Evolutionary conservation across 805 yeast species (phyloP), one percentile per base, ranked within the genome.

Genomic region (Diddensiella transvaalensis): DNA sequence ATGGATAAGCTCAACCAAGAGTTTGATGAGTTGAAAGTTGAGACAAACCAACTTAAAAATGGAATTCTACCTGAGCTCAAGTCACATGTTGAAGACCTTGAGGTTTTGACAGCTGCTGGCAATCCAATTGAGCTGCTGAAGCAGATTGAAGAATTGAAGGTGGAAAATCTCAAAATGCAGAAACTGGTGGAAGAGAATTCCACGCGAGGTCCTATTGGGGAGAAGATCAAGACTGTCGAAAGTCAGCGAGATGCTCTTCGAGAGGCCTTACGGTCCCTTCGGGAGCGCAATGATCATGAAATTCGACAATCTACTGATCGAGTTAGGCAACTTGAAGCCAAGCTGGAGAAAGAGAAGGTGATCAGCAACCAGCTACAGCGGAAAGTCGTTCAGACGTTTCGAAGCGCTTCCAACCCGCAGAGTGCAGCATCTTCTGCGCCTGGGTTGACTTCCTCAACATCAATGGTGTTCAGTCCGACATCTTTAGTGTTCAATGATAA

Each of bases 241-340:
- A 23, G 54, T 8, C 74, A 70, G 54, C 60, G 74, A 22, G 61
- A 61, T 33, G 73, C 68, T 10, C 57, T 70, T 22, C 64, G 70
- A 44, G 68, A 67, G 40, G 70, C 74, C 2, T 52, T 70, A 22
- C 62, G 73, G n/a, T 58, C 72, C 2, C 52, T 70, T 46, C 57
- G 69, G 11, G 72, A 67, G 46, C 63, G 72, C 29, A 66, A 68
- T 44, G 69, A 64, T 47, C 64, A 66, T 19, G 72, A 70, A 46
- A 59, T 62, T 36, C 49, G 58, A 22, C 60, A 61, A 26, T 42
- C 60, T 22, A 46, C 45, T 1, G 61, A 57, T 11, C 60, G 66
- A 13, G 55, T 67, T 21, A 55, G 59, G 35, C 59, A 56, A 43
- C 56, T 64, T 22, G 64, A 61, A 41, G 47, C 52, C 3, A 48